A percentile compares a stretch with the other conserved stretches of the same genome.
These are phyloP conservation scores for Aureobasidium sp. DNA, from an alignment of 2,329 filamentous ascomycete genomes.

Conservation along the genomic window DNA sequence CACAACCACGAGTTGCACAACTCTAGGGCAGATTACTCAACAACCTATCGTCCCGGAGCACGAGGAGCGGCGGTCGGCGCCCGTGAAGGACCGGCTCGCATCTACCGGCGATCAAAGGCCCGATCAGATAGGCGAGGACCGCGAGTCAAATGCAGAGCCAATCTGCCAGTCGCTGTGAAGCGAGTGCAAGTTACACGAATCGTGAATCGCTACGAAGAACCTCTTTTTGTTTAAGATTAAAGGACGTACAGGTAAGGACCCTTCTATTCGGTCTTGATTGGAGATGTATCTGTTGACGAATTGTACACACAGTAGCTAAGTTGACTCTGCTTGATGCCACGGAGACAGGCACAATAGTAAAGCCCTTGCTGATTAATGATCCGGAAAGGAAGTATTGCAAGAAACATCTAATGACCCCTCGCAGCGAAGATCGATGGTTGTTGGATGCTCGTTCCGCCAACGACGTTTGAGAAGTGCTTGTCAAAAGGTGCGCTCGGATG, in stretches of 20 bases:
- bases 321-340: too few relatives aligned
- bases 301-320: too few relatives aligned
- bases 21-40: background rate
- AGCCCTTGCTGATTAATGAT: background rate
- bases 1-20: background rate
- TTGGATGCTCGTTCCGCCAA: background rate
- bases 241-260: background rate
- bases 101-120: background rate
- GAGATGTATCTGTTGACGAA: background rate
- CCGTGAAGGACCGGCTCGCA: background rate
- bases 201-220: background rate
- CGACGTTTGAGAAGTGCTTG: constrained; percentile 8
- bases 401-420: background rate
- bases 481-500: background rate
- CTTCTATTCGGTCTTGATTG: background rate
- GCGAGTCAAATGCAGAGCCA: background rate
- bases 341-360: background rate
- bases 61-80: background rate
- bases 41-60: background rate
- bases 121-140: constrained; percentile 3
- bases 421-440: background rate
- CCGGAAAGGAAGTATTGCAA: background rate
- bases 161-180: background rate
- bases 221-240: constrained; percentile 8
- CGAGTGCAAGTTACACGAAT: background rate